phyloP scores from a whole-genome alignment of 208 protist genomes.

The Trichomonas tenax region DNA sequence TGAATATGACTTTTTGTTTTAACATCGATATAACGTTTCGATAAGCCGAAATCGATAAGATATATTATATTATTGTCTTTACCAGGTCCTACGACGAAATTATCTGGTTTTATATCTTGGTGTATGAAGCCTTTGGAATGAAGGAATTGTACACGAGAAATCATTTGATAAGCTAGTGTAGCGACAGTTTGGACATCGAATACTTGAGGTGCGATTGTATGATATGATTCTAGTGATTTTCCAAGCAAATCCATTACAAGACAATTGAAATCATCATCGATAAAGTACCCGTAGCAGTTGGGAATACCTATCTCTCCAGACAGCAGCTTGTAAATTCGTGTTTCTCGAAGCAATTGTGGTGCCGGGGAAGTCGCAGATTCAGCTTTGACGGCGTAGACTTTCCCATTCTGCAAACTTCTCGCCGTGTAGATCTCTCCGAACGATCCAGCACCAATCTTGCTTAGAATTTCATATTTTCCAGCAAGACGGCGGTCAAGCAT shows the following conservation, averaged over 20 bases:
- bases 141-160: conserved; percentile 76
- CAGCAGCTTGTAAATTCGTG: conserved; percentile 68
- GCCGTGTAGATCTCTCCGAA: conserved; percentile 80
- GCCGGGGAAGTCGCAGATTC: conserved; percentile 54
- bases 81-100: conserved; percentile 83
- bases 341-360: conserved; percentile 88
- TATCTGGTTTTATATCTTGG: conserved; percentile 84
- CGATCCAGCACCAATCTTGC: conserved; percentile 90
- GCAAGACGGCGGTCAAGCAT: conserved; percentile 53
- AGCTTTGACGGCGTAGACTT: conserved; percentile 25
- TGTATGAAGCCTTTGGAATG: conserved; percentile 89
- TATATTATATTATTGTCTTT: conserved; percentile 48
- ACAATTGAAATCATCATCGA: conserved; percentile 86
- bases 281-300: conserved; percentile 70
- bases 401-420: background rate
- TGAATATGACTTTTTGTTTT: background rate
- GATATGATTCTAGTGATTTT: conserved; percentile 86
- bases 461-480: conserved; percentile 69
- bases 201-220: conserved; percentile 60
- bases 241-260: conserved; percentile 95
- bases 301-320: conserved; percentile 75
- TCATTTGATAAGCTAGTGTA: conserved; percentile 87
- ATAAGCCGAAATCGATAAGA: conserved; percentile 6
- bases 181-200: conserved; percentile 91
- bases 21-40: background rate